Base-by-base conservation (phyloP, 129 eudicot species). In the Tagetes erecta region DNA sequence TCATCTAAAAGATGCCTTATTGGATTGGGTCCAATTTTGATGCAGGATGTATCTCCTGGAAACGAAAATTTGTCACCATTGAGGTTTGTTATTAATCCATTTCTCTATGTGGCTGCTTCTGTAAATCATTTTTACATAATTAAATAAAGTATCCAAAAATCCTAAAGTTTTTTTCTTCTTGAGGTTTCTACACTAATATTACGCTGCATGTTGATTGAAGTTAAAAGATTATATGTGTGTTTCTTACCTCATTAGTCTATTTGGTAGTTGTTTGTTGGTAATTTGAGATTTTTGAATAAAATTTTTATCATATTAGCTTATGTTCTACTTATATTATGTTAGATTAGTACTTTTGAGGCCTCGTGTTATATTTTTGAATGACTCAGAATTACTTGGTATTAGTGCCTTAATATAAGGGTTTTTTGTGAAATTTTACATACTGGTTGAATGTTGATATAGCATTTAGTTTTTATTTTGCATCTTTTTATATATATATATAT, bases 11-110 rank as follows among this genome's bases (percentile, higher is more conserved):
- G 10, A 41, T 68, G 46, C 36, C 37, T 70, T 40, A 40, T 27
- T 58, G 60, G 6, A 56, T 44, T 62, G 35, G 40, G 50, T 51
- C 37, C 27, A 34, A 39, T 73, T 35, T 53, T 35, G 68, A 79
- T 81, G 80, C 87, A 87, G 76, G 86, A 78, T 27, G 20, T 40
- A 39, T 70, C 71, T 10, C 53, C 9, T 80, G 87, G 76, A 76
- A 64, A 73, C 39, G 41, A 60, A 40, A 37, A 57, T 13, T 70
- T 80, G 39, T 31, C 76, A 57, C 82, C 77, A 31, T 76, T 85
- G 49, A 84, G 92, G 97, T 88, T 73, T 42, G 76, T 75, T 64
- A 42, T 80, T 4, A 45, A 20, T 71, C 42, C 20, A 4, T 49
- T 49, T 63, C 50, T 35, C 49, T 14, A 31, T 2, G 38, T 37